Base-by-base conservation (phyloP, 805 yeast genomes). In the Pichia membranifaciens region DNA sequence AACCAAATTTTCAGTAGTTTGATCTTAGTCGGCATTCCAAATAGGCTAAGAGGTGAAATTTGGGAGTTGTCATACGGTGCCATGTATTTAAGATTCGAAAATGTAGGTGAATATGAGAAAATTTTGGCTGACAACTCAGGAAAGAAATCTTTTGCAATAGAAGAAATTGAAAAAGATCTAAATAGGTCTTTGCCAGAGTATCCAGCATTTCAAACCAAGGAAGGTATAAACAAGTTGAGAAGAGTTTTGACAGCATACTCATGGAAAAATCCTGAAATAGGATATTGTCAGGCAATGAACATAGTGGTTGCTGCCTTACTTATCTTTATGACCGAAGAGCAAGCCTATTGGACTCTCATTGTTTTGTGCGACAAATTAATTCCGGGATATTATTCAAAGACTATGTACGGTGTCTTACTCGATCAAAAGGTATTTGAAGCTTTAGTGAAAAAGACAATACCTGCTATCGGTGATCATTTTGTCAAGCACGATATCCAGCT, bases 251-350 rank as follows among this genome's bases (percentile, higher is more conserved):
- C 95, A 0, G 96, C 96, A 0, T 93, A 90, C 60, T 87, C 96
- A 0, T 93, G 98, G 97, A 87, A 85, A 54, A 89, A 90, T 62
- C 96, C 96, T 0, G 96, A 91, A 37, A 87, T 93, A 22, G 99
- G 99, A 0, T 93, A 93, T 64, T 93, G 99, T 63, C 99, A 93
- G 65, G 99, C 98, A 1, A 93, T 95, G 99, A 93, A 93, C 62
- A 93, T 93, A 44, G 89, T 86, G 8, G 81, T 79, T 2, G 95
- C 95, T 1, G 90, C 87, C 0, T 64, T 86, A 45, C 67, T 86
- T 50, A 84, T 84, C 35, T 85, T 81, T 62, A 89, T 87, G 84
- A 84, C 95, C 8, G 99, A 93, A 64, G 99, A 91, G 54, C 98
- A 93, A 65, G 98, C 96, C 0, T 93, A 88, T 60, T 93, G 98